Evolutionary conservation across 768 basidiomycete genomes (phyloP), one percentile per base, ranked within the genome.

Genomic region (Sporobolomyces pararoseus): DNA sequence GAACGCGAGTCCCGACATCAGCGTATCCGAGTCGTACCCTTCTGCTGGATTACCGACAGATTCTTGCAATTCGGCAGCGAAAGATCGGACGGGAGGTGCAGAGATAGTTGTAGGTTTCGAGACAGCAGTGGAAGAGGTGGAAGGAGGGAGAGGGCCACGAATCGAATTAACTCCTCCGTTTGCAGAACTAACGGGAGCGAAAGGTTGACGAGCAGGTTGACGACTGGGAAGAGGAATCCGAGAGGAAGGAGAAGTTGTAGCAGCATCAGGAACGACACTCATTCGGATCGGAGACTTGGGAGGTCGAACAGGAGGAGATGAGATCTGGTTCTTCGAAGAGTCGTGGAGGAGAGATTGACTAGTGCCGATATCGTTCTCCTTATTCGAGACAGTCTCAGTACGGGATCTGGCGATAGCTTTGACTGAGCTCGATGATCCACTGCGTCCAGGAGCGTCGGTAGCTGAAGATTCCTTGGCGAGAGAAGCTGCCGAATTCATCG

Each of bases 11-110:
- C 55, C 52, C 1, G 59, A 47, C 35, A 59, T 47, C 51, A 68
- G 60, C 3, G 66, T 59, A 52, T 68, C 66, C 4, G 66, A 68
- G 17, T 68, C 66, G 53, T 68, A 68, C 1, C 66, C 66, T 35
- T 60, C 58, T 0, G 66, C 59, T 13, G 66, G 66, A 35, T 35
- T 49, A 21, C 52, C 52, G 46, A 68, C 60, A 1, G 66, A 62
- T 19, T 47, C 59, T 49, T 62, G 60, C 9, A 68, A 46, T 5
- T 68, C 66, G 59, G 66, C 66, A 12, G 66, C 66, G 66, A 68
- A 68, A 25, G 49, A 52, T 32, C 66, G 51, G 32, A 60, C 31
- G 19, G 59, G 66, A 35, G 66, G 59, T 23, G 66, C 34, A 21
- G 47, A 27, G 57, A 66, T 19, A 10, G 44, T 61, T 2, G 59